Conservation (phyloP, 2,329 filamentous ascomycete genomes). For the Colletotrichum zoysiae region DNA sequence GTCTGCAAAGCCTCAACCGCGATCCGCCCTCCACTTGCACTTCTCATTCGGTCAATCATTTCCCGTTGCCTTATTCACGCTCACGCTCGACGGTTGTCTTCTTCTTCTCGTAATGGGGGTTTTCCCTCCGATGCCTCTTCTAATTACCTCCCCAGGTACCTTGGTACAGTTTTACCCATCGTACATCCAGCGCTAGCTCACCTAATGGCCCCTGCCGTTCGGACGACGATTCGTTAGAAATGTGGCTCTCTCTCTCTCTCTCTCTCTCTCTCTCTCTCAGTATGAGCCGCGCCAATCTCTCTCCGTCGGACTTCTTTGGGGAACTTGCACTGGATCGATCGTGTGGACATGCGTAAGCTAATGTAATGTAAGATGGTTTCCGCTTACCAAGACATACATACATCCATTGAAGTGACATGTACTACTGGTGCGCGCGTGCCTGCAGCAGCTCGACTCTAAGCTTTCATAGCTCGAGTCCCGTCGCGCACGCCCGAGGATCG, state of each 20-base stretch:
- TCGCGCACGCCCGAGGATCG: slow-evolving; percentile 12
- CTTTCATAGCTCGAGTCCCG: slow-evolving; percentile 24
- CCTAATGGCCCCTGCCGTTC: background rate
- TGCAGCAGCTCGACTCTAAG: slow-evolving; percentile 32
- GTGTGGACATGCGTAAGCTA: background rate
- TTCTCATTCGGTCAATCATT: background rate
- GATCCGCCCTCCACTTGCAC: background rate
- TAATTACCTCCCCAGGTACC: background rate
- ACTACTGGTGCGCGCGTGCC: slow-evolving; percentile 20
- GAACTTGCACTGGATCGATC: background rate
- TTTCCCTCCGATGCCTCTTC: background rate
- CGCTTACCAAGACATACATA: background rate
- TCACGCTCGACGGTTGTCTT: background rate
- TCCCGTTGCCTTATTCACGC: background rate
- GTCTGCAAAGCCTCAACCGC: slow-evolving; percentile 30
- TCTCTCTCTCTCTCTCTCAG: background rate
- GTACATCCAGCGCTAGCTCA: background rate
- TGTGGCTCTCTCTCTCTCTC: slow-evolving; percentile 7
- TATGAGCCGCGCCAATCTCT: background rate
- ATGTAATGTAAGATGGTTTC: background rate
- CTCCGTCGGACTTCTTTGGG: slow-evolving; percentile 18
- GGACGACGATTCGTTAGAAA: background rate
- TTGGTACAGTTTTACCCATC: background rate
- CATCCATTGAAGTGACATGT: slow-evolving; percentile 12
- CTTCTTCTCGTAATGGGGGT: too few species aligned